Evolutionary conservation across 768 basidiomycete genomes (phyloP).

Genomic region (Boletus insuetus): DNA sequence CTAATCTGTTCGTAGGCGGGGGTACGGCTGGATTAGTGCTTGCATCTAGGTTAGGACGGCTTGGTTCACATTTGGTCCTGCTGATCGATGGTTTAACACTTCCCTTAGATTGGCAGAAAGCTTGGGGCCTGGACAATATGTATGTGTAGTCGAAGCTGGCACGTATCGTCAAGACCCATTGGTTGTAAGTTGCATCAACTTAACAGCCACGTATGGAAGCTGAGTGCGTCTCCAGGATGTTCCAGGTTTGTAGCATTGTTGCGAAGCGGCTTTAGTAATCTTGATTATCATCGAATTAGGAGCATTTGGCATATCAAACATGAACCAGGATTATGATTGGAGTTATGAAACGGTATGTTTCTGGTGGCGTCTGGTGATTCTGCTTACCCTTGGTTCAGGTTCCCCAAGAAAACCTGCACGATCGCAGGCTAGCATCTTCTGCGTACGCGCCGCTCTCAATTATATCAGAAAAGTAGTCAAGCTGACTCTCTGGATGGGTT

Average conservation of each 20-base stretch:
- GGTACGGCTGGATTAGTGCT: conserved; percentile 17
- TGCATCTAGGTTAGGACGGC: conserved; percentile 8
- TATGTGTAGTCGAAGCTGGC: conserved; percentile 21
- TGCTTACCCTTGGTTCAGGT: conserved; percentile 4
- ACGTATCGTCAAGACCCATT: conserved; percentile 5
- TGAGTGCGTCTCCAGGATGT: conserved; percentile 7
- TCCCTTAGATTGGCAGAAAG: conserved; percentile 10
- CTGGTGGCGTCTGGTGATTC: background rate
- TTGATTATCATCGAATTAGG: background rate
- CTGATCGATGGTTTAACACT: background rate
- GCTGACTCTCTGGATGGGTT: background rate
- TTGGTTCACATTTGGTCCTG: background rate
- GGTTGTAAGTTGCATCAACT: conserved; percentile 8
- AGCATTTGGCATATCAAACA: background rate
- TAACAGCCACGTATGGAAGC: background rate
- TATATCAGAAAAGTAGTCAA: too few species aligned
- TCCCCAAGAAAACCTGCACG: conserved; percentile 11
- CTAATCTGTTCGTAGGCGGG: conserved; percentile 7
- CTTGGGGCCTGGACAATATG: conserved; percentile 10
- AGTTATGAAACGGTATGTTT: conserved; percentile 13
- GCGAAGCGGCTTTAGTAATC: too few species aligned
- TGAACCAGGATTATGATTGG: conserved; percentile 17
- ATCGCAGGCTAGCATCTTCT: background rate
- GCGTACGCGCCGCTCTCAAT: conserved; percentile 2
- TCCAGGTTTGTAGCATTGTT: conserved; percentile 11